Conservation (phyloP, 805 yeast genomes). For the Cyberlindnera nakhonratchasimensis region DNA sequence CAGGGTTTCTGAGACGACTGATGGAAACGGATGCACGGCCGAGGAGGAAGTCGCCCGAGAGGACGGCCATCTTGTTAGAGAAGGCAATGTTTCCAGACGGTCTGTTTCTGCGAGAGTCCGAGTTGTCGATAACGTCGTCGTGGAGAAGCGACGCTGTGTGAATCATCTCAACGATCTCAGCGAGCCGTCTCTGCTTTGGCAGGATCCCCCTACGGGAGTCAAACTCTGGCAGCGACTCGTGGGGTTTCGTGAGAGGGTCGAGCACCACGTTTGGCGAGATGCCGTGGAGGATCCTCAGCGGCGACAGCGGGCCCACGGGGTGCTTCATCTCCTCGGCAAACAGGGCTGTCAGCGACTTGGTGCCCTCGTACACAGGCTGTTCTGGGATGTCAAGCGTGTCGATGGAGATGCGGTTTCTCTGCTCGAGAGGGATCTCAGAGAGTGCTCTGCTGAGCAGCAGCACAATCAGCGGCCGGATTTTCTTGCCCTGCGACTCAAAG, state of each 20-base stretch:
- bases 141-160: slow-evolving; percentile 95
- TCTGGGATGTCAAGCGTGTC: slow-evolving; percentile 64
- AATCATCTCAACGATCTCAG: slow-evolving; percentile 97
- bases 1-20: slow-evolving; percentile 91
- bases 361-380: slow-evolving; percentile 59
- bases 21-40: slow-evolving; percentile 97
- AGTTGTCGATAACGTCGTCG: slow-evolving; percentile 92
- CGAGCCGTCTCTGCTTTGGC: slow-evolving; percentile 92
- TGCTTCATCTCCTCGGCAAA: slow-evolving; percentile 35
- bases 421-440: slow-evolving; percentile 62
- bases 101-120: slow-evolving; percentile 85
- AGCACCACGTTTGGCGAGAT: slow-evolving; percentile 79
- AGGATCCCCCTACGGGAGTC: slow-evolving; percentile 68
- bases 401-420: slow-evolving; percentile 61
- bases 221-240: slow-evolving; percentile 61
- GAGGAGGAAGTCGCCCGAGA: slow-evolving; percentile 93
- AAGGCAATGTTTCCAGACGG: slow-evolving; percentile 92
- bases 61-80: slow-evolving; percentile 94
- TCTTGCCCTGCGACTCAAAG: slow-evolving; percentile 95
- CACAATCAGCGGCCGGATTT: slow-evolving; percentile 88
- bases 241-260: slow-evolving; percentile 81
- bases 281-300: slow-evolving; percentile 81
- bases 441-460: slow-evolving; percentile 79
- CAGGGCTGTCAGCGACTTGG: slow-evolving; percentile 49
- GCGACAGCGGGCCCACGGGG: slow-evolving; percentile 62